Evolutionary conservation across 2,329 filamentous ascomycete genomes (phyloP).

Genomic region (Coniochaeta prunicola): DNA sequence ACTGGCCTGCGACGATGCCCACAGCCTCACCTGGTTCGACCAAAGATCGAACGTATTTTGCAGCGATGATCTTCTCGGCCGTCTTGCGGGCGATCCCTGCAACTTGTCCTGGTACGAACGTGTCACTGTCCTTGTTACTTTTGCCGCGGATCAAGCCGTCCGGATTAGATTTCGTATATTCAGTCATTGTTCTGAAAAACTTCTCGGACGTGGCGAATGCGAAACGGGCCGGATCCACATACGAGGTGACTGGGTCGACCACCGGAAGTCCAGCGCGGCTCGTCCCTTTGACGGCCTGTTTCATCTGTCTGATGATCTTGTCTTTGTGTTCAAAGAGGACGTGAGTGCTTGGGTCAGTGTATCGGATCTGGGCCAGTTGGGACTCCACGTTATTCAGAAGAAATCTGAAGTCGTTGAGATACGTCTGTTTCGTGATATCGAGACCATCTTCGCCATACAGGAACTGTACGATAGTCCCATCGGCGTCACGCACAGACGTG

Average conservation of each 20-base stretch:
- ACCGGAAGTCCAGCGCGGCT: slow-evolving; percentile 47
- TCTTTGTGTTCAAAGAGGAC: slow-evolving; percentile 45
- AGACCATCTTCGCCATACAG: slow-evolving; percentile 94
- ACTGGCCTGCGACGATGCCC: slow-evolving; percentile 93
- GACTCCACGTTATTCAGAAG: slow-evolving; percentile 79
- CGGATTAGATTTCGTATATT: slow-evolving; percentile 73
- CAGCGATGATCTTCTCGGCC: slow-evolving; percentile 76
- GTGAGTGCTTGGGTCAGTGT: slow-evolving; percentile 41
- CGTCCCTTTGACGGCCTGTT: slow-evolving; percentile 69
- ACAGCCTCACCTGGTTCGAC: slow-evolving; percentile 95
- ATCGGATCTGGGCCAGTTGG: slow-evolving; percentile 68
- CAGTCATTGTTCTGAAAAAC: slow-evolving; percentile 65
- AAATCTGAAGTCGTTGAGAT: slow-evolving; percentile 85
- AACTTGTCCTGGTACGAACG: slow-evolving; percentile 12
- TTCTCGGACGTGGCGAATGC: slow-evolving; percentile 85
- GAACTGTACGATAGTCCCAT: slow-evolving; percentile 91
- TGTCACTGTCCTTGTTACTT: slow-evolving; percentile 31
- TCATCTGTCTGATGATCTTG: slow-evolving; percentile 69
- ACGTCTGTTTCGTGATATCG: slow-evolving; percentile 90
- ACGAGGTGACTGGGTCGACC: slow-evolving; percentile 68
- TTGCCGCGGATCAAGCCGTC: slow-evolving; percentile 50
- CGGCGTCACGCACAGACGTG: slow-evolving; percentile 85
- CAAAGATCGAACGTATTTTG: slow-evolving; percentile 88
- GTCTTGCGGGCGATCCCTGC: slow-evolving; percentile 54
- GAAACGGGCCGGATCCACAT: slow-evolving; percentile 68